Percentiles rank a stretch among this genome's conserved stretches.
phyloP scores from a whole-genome alignment of 2,329 filamentous ascomycete genomes.

The Sporothrix brasiliensis region DNA sequence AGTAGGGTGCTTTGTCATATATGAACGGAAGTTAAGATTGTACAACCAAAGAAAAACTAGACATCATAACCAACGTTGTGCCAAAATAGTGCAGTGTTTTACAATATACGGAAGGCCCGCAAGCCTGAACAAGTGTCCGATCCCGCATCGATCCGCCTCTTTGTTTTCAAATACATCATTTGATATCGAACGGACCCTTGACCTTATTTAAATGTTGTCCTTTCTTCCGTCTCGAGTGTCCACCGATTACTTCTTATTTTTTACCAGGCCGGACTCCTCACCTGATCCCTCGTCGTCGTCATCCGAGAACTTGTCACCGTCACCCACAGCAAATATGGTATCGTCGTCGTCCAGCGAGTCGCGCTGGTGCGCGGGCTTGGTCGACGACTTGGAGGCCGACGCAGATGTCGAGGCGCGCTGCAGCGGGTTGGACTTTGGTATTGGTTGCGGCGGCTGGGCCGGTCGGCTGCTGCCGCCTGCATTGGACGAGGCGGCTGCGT shows the following conservation, averaged over 20 bases:
- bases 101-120: constrained; percentile 5
- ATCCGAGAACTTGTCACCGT: constrained; percentile 78
- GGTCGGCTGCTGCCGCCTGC: constrained; percentile 27
- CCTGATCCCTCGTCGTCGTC: constrained; percentile 69
- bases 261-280: constrained; percentile 62
- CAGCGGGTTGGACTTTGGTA: constrained; percentile 31
- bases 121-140: neutral
- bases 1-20: constrained; percentile 8
- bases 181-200: neutral
- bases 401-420: constrained; percentile 27
- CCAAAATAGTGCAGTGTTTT: constrained; percentile 22
- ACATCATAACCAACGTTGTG: neutral
- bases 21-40: neutral
- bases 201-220: neutral
- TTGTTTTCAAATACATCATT: neutral
- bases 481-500: neutral
- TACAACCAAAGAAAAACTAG: neutral
- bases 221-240: neutral
- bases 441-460: constrained; percentile 36
- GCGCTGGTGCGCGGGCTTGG: constrained; percentile 48
- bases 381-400: constrained; percentile 33
- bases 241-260: constrained; percentile 46
- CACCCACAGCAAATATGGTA: constrained; percentile 93
- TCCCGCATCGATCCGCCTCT: constrained; percentile 8
- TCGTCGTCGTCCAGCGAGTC: constrained; percentile 72